Evolutionary conservation across 2,329 filamentous ascomycete species (phyloP), one percentile per base, ranked within the genome.

Genomic region (Tolypocladium paradoxum): DNA sequence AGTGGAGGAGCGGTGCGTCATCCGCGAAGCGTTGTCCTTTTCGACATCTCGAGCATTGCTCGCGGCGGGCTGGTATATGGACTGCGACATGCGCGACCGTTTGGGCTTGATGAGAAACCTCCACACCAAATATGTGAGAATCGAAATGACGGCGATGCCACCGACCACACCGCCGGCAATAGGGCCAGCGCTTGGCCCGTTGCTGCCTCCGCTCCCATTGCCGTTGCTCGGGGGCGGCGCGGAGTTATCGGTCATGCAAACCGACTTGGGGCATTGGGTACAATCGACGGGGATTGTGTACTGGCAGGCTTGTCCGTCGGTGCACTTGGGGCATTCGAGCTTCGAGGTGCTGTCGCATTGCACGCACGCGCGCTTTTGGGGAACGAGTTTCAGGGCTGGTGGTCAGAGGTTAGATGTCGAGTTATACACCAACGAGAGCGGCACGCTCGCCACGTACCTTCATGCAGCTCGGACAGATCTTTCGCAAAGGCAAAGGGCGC

Each of bases 121-220:
- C 87, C 89, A 97, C 35, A 96, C 77, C 40, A 95, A 70, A 62
- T 90, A 95, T 3, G 85, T 85, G 51, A 88, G 67, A 37, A 89
- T 70, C n/a, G 79, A 85, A 51, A 97, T 77, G 47, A 84, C 77
- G n/a, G 78, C 77, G 16, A 97, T 69, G 59, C 90, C 93, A 58
- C 90, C 93, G 45, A 97, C 74, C 11, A 96, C 90, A 58, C 92
- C 92, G 58, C 93, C 93, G 2, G 87, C 92, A 58, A 99, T 96
- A 35, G 89, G 88, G 43, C 91, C 91, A 1, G 85, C 76, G 60
- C 88, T 91, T 8, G 86, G 80, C 8, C 80, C 77, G 12, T 72
- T 71, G 37, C 62, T 64, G 46, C 59, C 56, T 16, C 54, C 52
- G 33, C 49, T 29, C 18, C 27, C 54, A 52, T 59, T 27, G 57